These are phyloP conservation scores for Euphrasia confusa DNA, from an alignment of 257 asterid genomes.

Conservation along the genomic window DNA sequence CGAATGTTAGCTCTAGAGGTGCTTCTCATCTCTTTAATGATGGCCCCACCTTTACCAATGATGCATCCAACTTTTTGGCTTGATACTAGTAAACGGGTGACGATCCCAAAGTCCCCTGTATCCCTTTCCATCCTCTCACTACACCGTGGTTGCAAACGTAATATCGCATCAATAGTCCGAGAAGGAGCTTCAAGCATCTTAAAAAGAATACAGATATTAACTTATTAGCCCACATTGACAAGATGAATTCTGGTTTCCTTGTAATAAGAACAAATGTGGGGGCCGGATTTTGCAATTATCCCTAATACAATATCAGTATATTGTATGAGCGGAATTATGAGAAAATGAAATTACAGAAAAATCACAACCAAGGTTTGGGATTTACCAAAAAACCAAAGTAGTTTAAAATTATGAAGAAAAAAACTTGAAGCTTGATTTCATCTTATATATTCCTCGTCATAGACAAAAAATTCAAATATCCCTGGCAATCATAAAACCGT, in stretches of 20 bases:
- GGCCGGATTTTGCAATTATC: background rate
- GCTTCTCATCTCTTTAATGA: slow-evolving; percentile 74
- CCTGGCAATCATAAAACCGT: too few species aligned
- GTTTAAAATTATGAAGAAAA: background rate
- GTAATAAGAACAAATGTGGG: background rate
- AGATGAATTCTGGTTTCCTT: background rate
- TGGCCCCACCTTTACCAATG: slow-evolving; percentile 87
- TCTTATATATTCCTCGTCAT: background rate
- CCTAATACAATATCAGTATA: background rate
- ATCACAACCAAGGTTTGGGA: background rate
- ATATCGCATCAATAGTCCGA: slow-evolving; percentile 66
- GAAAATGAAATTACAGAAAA: too few species aligned
- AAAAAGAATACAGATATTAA: slow-evolving; percentile 13
- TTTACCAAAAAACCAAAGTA: background rate
- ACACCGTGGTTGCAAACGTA: slow-evolving; percentile 80
- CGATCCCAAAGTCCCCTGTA: slow-evolving; percentile 47
- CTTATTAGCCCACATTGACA: slow-evolving; percentile 18
- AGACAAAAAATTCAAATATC: too few species aligned
- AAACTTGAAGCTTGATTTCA: background rate
- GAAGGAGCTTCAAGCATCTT: slow-evolving; percentile 76
- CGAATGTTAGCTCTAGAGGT: slow-evolving; percentile 73
- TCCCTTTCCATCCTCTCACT: slow-evolving; percentile 65
- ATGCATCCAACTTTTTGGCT: slow-evolving; percentile 80
- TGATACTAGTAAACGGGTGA: slow-evolving; percentile 68
- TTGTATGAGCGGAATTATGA: background rate